Percentiles rank a stretch among this genome's conserved stretches.
phyloP scores from a whole-genome alignment of 768 basidiomycete genomes.

The Rhodotorula paludigena region DNA sequence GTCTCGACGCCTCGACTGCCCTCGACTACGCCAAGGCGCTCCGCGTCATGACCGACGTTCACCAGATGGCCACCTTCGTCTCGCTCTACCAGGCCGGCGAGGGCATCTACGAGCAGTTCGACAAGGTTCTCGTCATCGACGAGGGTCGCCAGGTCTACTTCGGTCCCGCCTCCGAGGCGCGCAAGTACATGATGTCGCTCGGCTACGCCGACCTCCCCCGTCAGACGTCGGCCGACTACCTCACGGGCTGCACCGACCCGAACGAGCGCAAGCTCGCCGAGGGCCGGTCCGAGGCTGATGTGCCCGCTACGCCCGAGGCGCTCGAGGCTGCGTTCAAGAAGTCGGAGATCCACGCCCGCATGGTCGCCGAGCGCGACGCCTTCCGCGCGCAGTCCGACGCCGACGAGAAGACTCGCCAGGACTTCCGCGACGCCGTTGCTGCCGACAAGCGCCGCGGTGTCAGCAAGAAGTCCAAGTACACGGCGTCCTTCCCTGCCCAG shows the following conservation, averaged over 20 bases:
- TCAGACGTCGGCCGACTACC: constrained; percentile 50
- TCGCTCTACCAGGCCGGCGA: constrained; percentile 83
- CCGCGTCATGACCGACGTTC: constrained; percentile 75
- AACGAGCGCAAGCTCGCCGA: constrained; percentile 75
- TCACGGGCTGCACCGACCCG: constrained; percentile 59
- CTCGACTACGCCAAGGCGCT: constrained; percentile 76
- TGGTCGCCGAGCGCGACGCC: constrained; percentile 55
- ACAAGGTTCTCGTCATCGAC: constrained; percentile 75
- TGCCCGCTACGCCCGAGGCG: constrained; percentile 63
- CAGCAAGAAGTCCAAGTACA: constrained; percentile 68
- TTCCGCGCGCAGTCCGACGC: constrained; percentile 63
- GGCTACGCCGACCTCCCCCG: constrained; percentile 47
- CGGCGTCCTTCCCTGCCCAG: constrained; percentile 69
- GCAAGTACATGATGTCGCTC: constrained; percentile 63
- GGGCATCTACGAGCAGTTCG: constrained; percentile 57
- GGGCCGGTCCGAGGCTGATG: constrained; percentile 58
- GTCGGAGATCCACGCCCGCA: constrained; percentile 53
- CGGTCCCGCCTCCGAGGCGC: constrained; percentile 59
- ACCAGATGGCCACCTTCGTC: constrained; percentile 65
- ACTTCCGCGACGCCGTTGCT: constrained; percentile 69
- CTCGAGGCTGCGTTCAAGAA: constrained; percentile 61
- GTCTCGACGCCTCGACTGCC: constrained; percentile 71
- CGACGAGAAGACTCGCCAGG: constrained; percentile 54
- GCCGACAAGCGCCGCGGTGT: constrained; percentile 74
- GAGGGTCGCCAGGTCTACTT: constrained; percentile 71